Percentiles rank a stretch among this genome's conserved stretches.
Conservation (phyloP, 164 flowering plant genomes). For the Magnolia kwangsiensis region DNA sequence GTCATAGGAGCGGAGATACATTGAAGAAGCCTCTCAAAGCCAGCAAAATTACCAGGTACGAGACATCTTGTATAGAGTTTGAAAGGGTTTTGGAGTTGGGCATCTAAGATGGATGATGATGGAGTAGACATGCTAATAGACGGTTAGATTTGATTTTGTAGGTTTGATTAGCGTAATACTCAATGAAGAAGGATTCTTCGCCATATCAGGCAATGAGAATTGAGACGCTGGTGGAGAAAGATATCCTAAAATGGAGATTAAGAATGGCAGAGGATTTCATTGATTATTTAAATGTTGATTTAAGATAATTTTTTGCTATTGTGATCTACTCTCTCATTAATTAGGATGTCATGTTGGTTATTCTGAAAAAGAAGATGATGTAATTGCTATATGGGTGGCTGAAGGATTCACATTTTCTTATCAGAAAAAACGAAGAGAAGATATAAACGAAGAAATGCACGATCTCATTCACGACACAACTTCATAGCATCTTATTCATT, state of each 20-base stretch:
- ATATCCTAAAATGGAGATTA: neutral
- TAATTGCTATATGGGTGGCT: neutral
- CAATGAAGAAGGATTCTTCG: neutral
- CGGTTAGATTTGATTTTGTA: neutral
- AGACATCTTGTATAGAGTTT: no score
- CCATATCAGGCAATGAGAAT: neutral
- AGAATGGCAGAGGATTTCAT: neutral
- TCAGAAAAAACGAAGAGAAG: neutral
- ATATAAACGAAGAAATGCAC: neutral
- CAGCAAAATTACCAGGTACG: no score
- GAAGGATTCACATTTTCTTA: neutral
- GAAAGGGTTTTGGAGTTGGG: no score
- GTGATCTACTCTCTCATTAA: neutral
- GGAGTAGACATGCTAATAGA: no score
- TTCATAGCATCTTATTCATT: neutral
- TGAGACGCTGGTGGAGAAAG: neutral
- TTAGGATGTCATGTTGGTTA: neutral
- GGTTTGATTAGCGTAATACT: neutral
- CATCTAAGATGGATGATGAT: no score
- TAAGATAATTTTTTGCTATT: neutral
- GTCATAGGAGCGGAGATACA: no score
- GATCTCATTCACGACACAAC: neutral
- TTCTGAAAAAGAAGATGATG: neutral
- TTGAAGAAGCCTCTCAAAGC: no score
- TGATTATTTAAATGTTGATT: rapidly evolving